Evolutionary conservation across 2,329 filamentous ascomycete species (phyloP).

Genomic region (Penicillium sp.): DNA sequence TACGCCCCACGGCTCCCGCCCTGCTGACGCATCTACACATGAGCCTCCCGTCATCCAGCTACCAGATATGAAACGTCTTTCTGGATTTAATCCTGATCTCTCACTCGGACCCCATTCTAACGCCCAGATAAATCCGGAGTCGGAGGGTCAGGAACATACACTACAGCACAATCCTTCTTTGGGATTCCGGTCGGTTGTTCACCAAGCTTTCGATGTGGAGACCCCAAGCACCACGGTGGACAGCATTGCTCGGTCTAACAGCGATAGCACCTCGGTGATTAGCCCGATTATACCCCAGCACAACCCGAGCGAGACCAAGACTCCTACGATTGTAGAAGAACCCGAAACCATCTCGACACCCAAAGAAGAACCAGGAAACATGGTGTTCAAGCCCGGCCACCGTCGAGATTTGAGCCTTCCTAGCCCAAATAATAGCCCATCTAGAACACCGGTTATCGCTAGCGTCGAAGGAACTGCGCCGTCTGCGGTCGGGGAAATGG

Average conservation of each 20-base stretch:
- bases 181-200: slow-evolving; percentile 53
- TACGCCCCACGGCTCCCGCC: too few species aligned
- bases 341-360: slow-evolving; percentile 48
- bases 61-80: too few species aligned
- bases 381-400: slow-evolving; percentile 47
- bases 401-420: slow-evolving; percentile 52
- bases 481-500: too few species aligned
- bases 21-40: too few species aligned
- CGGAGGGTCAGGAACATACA: slow-evolving; percentile 17
- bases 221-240: slow-evolving; percentile 47
- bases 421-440: slow-evolving; percentile 52
- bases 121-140: too few species aligned
- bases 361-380: too few species aligned
- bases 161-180: slow-evolving; percentile 47
- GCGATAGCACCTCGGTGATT: slow-evolving; percentile 53
- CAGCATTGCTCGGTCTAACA: slow-evolving; percentile 50
- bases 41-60: too few species aligned
- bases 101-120: too few species aligned
- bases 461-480: too few species aligned
- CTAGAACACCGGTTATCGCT: slow-evolving; percentile 47
- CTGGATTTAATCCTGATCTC: slow-evolving; percentile 30
- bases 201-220: slow-evolving; percentile 57
- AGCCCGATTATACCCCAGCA: slow-evolving; percentile 60
- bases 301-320: too few species aligned
- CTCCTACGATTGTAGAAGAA: too few species aligned